Base-by-base conservation (phyloP, 345 rosid genomes). In the Lumnitzera littorea region DNA sequence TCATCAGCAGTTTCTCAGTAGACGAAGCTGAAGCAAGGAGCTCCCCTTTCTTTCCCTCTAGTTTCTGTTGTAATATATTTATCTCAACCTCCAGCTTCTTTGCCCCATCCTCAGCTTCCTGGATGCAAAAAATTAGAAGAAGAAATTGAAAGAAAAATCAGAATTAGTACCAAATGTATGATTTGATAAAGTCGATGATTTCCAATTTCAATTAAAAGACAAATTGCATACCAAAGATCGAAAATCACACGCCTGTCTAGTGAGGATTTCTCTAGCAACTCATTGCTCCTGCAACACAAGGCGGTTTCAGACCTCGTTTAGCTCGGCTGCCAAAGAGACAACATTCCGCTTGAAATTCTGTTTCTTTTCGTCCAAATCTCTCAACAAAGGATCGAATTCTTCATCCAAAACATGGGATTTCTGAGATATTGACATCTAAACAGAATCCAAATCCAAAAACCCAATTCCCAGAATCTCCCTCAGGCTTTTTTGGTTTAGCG, bases 291-390 rank as follows among this genome's bases (percentile, higher is more conserved):
- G 84, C 46, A 79, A 78, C 2, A 82, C 76, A 56, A 92, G 82
- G 57, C 96, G 91, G 72, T 68, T 70, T 56, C 96, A 85, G 3
- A 77, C 91, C 56, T 82, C 88, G 71, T 84, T 89, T 72, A 92
- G 79, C 74, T 89, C 98, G 2, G 88, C 78, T 10, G 96, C 98
- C 16, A 92, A 74, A 16, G 94, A 92, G 48, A 81, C 94, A 15
- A 92, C 96, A 75, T 89, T 92, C 56, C 79, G 76, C 68, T 88
- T 70, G 61, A 92, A 92, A 70, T 74, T 82, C 59, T 78, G 96
- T 73, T 92, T 92, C 88, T 82, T 92, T 85, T 89, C 98, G 62
- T 87, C 77, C 71, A 92, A 67, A 67, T 89, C 98, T 73, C 84
- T 87, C 79, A 92, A 67, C 63, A 89, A 46, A 0, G 96, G 98